Percentiles rank a stretch among this genome's conserved stretches.
These are phyloP conservation scores for Logfia minima DNA, from an alignment of 129 eudicot species.

Conservation along the genomic window DNA sequence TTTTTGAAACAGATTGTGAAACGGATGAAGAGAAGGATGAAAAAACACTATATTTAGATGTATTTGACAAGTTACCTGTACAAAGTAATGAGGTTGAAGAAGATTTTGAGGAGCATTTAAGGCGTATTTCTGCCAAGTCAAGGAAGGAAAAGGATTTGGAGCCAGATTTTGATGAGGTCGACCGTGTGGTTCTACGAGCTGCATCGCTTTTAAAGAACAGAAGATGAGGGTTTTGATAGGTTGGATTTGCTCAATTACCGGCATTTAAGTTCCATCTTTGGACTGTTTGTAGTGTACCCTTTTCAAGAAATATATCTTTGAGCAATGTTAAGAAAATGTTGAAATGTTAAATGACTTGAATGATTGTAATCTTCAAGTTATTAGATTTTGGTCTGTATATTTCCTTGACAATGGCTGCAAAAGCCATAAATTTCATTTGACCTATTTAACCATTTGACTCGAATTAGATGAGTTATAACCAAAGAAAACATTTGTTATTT, in stretches of 20 bases:
- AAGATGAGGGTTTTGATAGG: conserved; percentile 37
- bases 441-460: background rate
- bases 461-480: no score
- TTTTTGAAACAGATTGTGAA: conserved; percentile 80
- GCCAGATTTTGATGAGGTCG: conserved; percentile 81
- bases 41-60: conserved; percentile 64
- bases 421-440: background rate
- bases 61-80: conserved; percentile 56
- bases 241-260: background rate
- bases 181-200: conserved; percentile 70
- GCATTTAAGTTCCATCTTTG: background rate
- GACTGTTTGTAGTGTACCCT: background rate
- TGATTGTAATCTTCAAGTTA: background rate
- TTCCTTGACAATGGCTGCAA: conserved; percentile 1
- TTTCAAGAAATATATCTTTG: background rate
- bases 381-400: no score
- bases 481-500: no score
- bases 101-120: conserved; percentile 74
- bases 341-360: background rate
- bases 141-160: conserved; percentile 47
- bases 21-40: conserved; percentile 52
- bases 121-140: conserved; percentile 55
- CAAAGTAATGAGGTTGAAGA: conserved; percentile 40
- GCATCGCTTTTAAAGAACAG: conserved; percentile 79
- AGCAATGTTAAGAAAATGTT: background rate